Base-by-base conservation (phyloP, 495 filamentous ascomycete genomes). In the Niebla homalea region DNA sequence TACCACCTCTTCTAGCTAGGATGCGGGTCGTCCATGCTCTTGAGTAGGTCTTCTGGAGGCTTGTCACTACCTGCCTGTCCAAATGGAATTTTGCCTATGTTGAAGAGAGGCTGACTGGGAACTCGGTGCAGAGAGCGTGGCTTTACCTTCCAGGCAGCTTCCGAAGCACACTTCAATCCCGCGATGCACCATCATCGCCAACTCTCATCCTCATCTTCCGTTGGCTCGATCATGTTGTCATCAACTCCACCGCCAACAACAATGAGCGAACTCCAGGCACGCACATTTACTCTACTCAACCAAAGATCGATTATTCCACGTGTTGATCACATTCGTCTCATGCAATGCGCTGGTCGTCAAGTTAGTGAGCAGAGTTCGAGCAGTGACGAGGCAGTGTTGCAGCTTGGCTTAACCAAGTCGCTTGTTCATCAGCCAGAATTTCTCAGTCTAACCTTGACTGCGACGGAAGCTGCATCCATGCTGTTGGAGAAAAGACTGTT, bases 401-500 rank as follows among this genome's bases (percentile, higher is more conserved):
- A 85, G 60, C 72, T 82, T 1, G 79, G 79, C 35, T 65, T 86
- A 5, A 70, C 85, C 26, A 75, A 78, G 26, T 83, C 81, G 23
- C 69, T 98, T 4, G 79, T 83, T 16, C 71, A 79, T 48, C 76
- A 77, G 23, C 89, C 89, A 3, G 74, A 75, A 22, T 98, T 96
- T 60, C 70, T 96, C 15, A 89, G 84, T 16, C 65, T 98, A 7
- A 96, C 89, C 11, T 70, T 96, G 18, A 87, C 92, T 29, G 76
- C 84, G 46, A 78, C 83, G 12, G 89, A 98, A 59, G 81, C 88
- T 1, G 85, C 88, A 2, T 88, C 83, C 1, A 67, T 98, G 11
- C 72, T 96, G 5, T 59, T 97, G 12, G 88, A 98, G 58, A 79
- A 83, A 53, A 69, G 74, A 20, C 75, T 94, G 19, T 65, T 94